Evolutionary conservation across 805 yeast species (phyloP), one percentile per base, ranked within the genome.

Genomic region (Saccharomycopsis oosterbeekiorum): DNA sequence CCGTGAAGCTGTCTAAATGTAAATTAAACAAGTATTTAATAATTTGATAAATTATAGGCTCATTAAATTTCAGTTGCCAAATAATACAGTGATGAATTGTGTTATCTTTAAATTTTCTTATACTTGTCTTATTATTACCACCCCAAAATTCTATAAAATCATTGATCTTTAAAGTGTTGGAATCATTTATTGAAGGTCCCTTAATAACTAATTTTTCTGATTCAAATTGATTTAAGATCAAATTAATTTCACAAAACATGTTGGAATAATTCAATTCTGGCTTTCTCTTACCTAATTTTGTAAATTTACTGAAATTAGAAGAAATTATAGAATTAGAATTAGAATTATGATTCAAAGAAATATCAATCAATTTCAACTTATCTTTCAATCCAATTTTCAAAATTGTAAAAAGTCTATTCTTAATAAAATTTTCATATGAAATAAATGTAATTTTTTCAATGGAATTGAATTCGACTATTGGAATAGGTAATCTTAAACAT

Each of bases 21-120:
- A 80, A 75, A 61, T 80, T 80, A 58, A 90, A 75, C 14, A 84
- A 77, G 68, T 83, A 88, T 64, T 81, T 79, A 24, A 86, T 74
- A 58, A 93, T 88, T 29, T 86, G 77, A 3, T 83, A 71, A 14
- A 85, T 83, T 5, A 90, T 78, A 0, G 94, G 86, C 60, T 82
- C 85, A 24, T 77, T 74, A 21, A 81, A 73, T 4, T 81, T 75
- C 4, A 76, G 73, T 1, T 73, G 68, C 98, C 98, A 94, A 37
- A 91, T 86, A 60, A 94, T 96, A 71, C 96, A 88, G 73, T 94
- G 96, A 64, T 84, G 85, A 63, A 94, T 91, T 3, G 86, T 78
- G 43, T 97, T 97, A 73, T 94, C 97, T 69, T 89, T 91, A 76
- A 93, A 94, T 70, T 94, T 83, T 76, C 99, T 84, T 60, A 94